A percentile compares a stretch with the other conserved stretches of the same genome.
Evolutionary conservation across 2,329 filamentous ascomycete genomes (phyloP).

Genomic region (Dothiorella sarmentorum): DNA sequence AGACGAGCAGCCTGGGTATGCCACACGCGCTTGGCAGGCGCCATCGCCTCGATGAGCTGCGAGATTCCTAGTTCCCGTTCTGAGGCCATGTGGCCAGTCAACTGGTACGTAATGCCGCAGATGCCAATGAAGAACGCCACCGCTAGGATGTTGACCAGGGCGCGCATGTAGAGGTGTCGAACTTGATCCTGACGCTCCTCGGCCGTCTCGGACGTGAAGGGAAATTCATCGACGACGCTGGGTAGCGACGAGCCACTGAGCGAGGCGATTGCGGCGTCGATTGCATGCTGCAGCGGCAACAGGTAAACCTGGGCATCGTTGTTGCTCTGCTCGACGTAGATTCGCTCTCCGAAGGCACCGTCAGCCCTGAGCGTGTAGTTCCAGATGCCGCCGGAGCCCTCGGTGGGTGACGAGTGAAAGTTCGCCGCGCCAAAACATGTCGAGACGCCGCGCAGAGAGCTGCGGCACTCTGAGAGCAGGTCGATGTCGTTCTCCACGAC

Average conservation of each 20-base stretch:
- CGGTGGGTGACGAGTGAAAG: constrained; percentile 70
- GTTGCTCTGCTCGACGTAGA: constrained; percentile 60
- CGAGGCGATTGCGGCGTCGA: constrained; percentile 69
- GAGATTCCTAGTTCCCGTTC: constrained; percentile 87
- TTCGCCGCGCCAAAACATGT: constrained; percentile 70
- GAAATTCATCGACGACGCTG: constrained; percentile 58
- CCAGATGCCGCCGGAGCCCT: constrained; percentile 67
- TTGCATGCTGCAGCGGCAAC: constrained; percentile 73
- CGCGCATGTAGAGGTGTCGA: constrained; percentile 65
- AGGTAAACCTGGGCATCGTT: constrained; percentile 78
- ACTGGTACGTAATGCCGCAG: constrained; percentile 79
- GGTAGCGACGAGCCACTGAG: constrained; percentile 46
- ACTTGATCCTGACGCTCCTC: constrained; percentile 65
- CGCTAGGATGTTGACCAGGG: constrained; percentile 71
- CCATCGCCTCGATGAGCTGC: constrained; percentile 87
- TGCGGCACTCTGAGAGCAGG: constrained; percentile 60
- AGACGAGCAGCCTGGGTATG: constrained; percentile 75
- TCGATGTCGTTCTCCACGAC: constrained; percentile 55
- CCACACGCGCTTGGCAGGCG: constrained; percentile 71
- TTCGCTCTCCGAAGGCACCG: constrained; percentile 61
- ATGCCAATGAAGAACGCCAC: constrained; percentile 77
- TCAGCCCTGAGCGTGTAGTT: constrained; percentile 84
- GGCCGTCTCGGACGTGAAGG: constrained; percentile 70
- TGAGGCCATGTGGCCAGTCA: constrained; percentile 79
- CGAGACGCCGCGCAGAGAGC: constrained; percentile 58